Evolutionary conservation across 495 filamentous ascomycete genomes (phyloP).

Genomic region (Penicillium ucsense): DNA sequence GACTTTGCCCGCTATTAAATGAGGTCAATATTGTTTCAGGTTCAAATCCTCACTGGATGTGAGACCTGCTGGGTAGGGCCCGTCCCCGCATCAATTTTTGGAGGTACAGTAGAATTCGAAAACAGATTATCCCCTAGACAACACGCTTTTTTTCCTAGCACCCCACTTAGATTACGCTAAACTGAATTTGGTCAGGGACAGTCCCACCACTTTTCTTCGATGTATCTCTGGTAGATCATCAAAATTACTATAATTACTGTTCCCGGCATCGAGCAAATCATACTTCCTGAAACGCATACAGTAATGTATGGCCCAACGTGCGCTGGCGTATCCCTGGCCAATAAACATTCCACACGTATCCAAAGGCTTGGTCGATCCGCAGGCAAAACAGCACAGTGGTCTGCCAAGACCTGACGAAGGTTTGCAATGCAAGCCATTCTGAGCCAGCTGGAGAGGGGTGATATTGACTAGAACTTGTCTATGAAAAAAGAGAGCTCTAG

Average conservation of each 20-base stretch:
- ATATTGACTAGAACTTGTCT: not conserved
- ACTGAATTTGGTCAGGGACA: too few relatives aligned
- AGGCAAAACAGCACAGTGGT: slow-evolving; percentile 3
- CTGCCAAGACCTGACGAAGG: not conserved
- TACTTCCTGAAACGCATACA: too few relatives aligned
- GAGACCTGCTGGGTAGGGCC: not conserved
- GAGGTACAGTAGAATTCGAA: not conserved
- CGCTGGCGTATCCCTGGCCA: too few relatives aligned
- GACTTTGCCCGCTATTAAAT: not conserved
- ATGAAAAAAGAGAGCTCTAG: slow-evolving; percentile 1
- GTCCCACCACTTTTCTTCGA: too few relatives aligned
- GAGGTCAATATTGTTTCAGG: not conserved
- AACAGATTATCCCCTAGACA: too few relatives aligned
- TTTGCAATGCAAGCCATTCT: slow-evolving; percentile 4
- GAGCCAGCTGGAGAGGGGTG: slow-evolving; percentile 1
- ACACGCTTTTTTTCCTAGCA: too few relatives aligned
- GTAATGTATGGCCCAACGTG: too few relatives aligned
- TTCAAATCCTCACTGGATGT: not conserved
- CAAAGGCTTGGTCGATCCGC: slow-evolving; percentile 1
- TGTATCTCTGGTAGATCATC: too few relatives aligned
- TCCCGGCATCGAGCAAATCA: too few relatives aligned
- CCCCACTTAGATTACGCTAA: too few relatives aligned
- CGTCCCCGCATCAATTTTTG: not conserved
- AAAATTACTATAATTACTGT: too few relatives aligned
- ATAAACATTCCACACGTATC: too few relatives aligned